Evolutionary conservation across 768 basidiomycete species (phyloP), one percentile per base, ranked within the genome.

Genomic region (Lactarius quietus): DNA sequence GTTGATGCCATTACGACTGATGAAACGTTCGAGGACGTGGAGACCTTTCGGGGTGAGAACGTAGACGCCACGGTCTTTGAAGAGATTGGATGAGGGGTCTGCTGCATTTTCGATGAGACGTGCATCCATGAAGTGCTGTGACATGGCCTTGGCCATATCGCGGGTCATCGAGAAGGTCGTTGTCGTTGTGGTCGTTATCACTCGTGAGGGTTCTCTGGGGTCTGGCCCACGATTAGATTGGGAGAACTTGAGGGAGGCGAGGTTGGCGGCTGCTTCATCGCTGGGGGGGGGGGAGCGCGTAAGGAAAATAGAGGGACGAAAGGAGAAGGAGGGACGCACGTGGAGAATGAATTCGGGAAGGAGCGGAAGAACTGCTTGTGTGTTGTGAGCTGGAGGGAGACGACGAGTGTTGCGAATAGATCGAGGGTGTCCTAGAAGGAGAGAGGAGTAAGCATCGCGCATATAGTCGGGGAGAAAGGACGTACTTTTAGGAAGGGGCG

Each of bases 161-260:
- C 97, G 90, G 70, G 94, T 93, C 97, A 99, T 98, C 67, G 94
- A 94, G 80, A 99, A 99, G 38, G 97, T 99, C 51, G 97, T 99
- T 6, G 97, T 98, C 7, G 97, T 99, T 0, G 97, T 99, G 0
- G 97, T 99, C 73, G 97, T 99, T 74, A 99, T 91, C 77, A 99
- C 93, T 74, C 97, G 90, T 77, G 92, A 88, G 72, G 95, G 94
- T 78, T 99, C 97, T 80, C 93, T 90, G 70, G 97, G 96, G 83
- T 99, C 97, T 73, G 95, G 92, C 71, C 94, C 91, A 74, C 97
- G 93, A 80, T 95, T 96, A 61, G 97, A 98, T 80, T 99, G 97
- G 35, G 97, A 96, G 76, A 99, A 99, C 76, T 98, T 98, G 73
- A 99, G 87, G 3, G 92, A 92, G 39, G 94, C 90, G 36, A 99